Evolutionary conservation across 1,284 basidiomycete species (phyloP).

Genomic region (Fomitopsis schrenkii): DNA sequence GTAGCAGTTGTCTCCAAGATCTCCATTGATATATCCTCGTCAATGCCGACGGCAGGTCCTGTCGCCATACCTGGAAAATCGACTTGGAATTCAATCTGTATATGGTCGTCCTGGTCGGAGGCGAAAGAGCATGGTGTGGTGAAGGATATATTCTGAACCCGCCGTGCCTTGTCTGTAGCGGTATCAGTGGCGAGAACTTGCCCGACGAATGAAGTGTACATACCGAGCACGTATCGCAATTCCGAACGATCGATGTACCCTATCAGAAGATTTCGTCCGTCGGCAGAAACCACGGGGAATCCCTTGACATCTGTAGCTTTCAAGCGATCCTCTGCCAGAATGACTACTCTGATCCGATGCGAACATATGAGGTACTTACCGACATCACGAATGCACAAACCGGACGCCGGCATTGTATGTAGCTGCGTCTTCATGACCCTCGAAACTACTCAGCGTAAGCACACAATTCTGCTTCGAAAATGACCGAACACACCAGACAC

Average conservation of each 20-base stretch:
- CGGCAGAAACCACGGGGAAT: conserved; percentile 80
- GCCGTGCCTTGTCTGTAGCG: conserved; percentile 63
- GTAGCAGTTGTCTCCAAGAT: conserved; percentile 56
- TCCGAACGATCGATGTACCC: conserved; percentile 92
- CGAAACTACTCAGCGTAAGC: conserved; percentile 52
- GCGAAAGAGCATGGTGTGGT: conserved; percentile 75
- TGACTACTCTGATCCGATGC: neutral
- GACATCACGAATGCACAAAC: conserved; percentile 74
- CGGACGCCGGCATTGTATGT: conserved; percentile 68
- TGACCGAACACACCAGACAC: conserved; percentile 65
- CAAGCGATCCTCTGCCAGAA: conserved; percentile 58
- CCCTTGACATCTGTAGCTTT: conserved; percentile 79
- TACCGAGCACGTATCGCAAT: conserved; percentile 82
- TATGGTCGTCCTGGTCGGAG: conserved; percentile 38
- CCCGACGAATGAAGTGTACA: conserved; percentile 12
- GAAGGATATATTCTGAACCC: conserved; percentile 53
- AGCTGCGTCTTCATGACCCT: conserved; percentile 86
- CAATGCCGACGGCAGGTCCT: conserved; percentile 52
- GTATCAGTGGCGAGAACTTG: neutral
- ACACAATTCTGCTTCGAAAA: neutral
- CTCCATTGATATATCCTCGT: conserved; percentile 63
- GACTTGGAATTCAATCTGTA: conserved; percentile 35
- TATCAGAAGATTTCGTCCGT: conserved; percentile 57
- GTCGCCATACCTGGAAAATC: conserved; percentile 40
- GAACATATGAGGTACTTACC: conserved; percentile 43